phyloP scores from a whole-genome alignment of 2,329 filamentous ascomycete species.

The Trichoderma harzianum region DNA sequence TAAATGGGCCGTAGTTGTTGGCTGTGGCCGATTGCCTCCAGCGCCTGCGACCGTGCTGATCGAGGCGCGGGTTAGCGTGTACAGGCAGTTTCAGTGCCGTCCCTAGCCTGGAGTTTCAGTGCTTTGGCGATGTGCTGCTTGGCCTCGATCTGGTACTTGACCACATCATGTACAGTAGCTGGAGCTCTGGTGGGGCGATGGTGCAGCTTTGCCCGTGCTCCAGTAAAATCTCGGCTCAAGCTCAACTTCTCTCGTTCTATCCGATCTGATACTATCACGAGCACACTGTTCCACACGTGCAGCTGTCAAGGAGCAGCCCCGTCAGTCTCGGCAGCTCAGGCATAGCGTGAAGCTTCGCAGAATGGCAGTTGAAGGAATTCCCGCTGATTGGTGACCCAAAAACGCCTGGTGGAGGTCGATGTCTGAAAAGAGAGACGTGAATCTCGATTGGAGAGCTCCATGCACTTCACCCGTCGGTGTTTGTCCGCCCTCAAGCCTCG shows the following conservation, averaged over 20 bases:
- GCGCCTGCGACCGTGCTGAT: neutral
- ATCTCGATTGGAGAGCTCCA: neutral
- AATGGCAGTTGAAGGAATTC: neutral
- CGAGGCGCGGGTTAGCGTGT: conserved; percentile 6
- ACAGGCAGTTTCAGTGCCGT: neutral
- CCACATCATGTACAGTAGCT: neutral
- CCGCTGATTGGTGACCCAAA: conserved; percentile 1
- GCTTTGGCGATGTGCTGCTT: neutral
- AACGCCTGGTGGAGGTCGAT: neutral
- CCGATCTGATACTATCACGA: neutral
- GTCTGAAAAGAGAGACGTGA: neutral
- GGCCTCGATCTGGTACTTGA: neutral
- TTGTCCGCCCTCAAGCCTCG: neutral
- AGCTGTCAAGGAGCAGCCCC: neutral
- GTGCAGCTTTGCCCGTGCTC: neutral
- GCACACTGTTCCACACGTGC: neutral
- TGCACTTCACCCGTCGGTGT: conserved; percentile 7
- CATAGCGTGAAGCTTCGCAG: neutral
- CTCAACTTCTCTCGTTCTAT: neutral
- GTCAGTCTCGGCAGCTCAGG: neutral
- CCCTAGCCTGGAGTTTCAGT: neutral
- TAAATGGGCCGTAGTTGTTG: neutral
- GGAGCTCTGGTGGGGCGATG: neutral
- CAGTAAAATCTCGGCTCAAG: neutral
- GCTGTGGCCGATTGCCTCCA: neutral